phyloP scores from a whole-genome alignment of 495 filamentous ascomycete genomes.

The Staphylotrichum longicolle region DNA sequence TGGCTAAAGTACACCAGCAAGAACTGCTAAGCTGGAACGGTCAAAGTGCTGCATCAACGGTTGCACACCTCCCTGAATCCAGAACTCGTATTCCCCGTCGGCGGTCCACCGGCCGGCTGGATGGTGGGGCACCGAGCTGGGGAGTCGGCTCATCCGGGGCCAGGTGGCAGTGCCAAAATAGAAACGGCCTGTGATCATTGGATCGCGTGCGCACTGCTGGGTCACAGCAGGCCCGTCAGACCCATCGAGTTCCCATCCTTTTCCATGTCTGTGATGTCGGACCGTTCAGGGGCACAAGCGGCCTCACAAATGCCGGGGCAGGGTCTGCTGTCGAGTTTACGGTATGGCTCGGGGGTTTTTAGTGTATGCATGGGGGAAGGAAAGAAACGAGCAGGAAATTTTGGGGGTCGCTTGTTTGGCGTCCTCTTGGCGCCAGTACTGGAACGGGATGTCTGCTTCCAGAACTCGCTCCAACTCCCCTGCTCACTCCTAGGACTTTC shows the following conservation, averaged over 20 bases:
- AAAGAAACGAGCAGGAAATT: too few species aligned
- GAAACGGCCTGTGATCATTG: conserved; percentile 5
- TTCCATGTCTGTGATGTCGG: background rate
- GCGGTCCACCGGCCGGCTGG: conserved; percentile 2
- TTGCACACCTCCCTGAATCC: conserved; percentile 4
- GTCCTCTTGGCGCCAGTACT: too few species aligned
- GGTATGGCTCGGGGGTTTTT: too few species aligned
- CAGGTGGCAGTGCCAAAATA: conserved; percentile 26
- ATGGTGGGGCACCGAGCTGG: conserved; percentile 8
- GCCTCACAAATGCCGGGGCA: too few species aligned
- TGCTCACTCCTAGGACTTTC: background rate
- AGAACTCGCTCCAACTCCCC: too few species aligned
- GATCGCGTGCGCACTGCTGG: conserved; percentile 4
- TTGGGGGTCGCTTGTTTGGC: too few species aligned
- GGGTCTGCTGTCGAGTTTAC: too few species aligned
- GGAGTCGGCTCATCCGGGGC: conserved; percentile 12
- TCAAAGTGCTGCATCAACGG: background rate
- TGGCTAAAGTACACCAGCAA: too few species aligned
- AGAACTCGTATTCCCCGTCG: conserved; percentile 16
- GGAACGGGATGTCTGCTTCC: too few species aligned
- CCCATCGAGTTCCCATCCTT: too few species aligned
- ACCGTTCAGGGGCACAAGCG: background rate
- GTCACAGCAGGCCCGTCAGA: background rate
- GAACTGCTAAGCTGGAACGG: too few species aligned
- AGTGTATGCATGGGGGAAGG: too few species aligned